Base-by-base conservation (phyloP, 257 asterid species). In the Lavandula angustifolia region DNA sequence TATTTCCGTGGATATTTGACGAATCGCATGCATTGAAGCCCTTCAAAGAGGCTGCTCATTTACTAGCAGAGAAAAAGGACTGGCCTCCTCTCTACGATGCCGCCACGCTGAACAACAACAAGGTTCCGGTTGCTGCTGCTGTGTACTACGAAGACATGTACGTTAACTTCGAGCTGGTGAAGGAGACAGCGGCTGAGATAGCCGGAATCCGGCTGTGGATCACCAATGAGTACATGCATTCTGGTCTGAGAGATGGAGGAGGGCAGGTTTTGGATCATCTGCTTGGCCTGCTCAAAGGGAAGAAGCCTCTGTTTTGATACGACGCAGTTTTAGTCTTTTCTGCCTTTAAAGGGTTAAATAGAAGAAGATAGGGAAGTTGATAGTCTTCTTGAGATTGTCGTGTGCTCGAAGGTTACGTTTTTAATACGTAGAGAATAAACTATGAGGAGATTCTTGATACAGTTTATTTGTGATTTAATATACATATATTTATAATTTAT, bases 101-200 rank as follows among this genome's bases (percentile, higher is more conserved):
- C n/a, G 66, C 76, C 32, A 4, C 77, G 6, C 72, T 92, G 66
- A 86, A 80, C 11, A 83, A 75, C 40, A 92, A 89, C 86, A 81
- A 89, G 99, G 96, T 87, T 43, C 99, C 99, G 0, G 89, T 87
- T 56, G 99, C 96, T 5, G 99, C 99, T 41, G 92, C 99, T 32
- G 97, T 87, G 12, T 92, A 92, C 55, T 89, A 85, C 3, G 99
- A 89, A 64, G 99, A 92, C 71, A 47, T 92, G 88, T 92, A 89
- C 47, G 97, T 92, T 3, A 92, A 87, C 86, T 87, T 89, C 50
- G 89, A 87, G 81, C 79, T 89, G 37, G 92, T 75, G 14, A 80
- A 60, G 95, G 90, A 89, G 71, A 85, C 97, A 0, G 91, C 94
- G 41, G 69, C 94, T 22, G 77, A 83, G 64, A 89, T 92, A 46